Percentiles rank a stretch among this genome's conserved stretches.
These are phyloP conservation scores for Pythium oligandrum DNA, from an alignment of 352 stramenopile species.

Conservation along the genomic window DNA sequence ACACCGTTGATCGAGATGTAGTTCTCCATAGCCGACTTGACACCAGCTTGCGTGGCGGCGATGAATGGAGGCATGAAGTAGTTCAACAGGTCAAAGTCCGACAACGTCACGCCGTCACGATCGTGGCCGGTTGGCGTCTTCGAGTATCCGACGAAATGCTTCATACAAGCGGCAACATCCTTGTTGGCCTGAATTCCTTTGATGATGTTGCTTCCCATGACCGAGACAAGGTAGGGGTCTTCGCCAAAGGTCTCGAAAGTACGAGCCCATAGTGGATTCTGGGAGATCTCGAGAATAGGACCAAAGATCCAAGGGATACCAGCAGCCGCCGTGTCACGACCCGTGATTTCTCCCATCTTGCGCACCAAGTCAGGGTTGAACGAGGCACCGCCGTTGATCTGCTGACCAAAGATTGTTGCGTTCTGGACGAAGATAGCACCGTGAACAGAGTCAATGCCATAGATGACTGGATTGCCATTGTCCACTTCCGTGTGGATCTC, in stretches of 20 bases:
- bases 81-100: constrained; percentile 23
- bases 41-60: constrained; percentile 17
- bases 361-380: constrained; percentile 62
- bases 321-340: constrained; percentile 52
- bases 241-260: constrained; percentile 86
- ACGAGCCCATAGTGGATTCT: constrained; percentile 55
- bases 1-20: constrained; percentile 72
- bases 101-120: constrained; percentile 24
- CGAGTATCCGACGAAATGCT: constrained; percentile 43
- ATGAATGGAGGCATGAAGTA: constrained; percentile 19
- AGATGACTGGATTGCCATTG: constrained; percentile 44
- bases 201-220: constrained; percentile 50
- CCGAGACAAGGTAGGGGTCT: constrained; percentile 50
- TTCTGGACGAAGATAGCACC: constrained; percentile 62
- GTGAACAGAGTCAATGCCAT: constrained; percentile 69
- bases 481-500: constrained; percentile 37
- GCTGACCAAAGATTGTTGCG: constrained; percentile 61
- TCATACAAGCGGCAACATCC: constrained; percentile 43
- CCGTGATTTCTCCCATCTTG: constrained; percentile 42
- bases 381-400: constrained; percentile 68
- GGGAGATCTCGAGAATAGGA: constrained; percentile 65
- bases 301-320: constrained; percentile 80
- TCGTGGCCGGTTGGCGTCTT: constrained; percentile 31
- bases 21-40: constrained; percentile 62
- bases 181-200: constrained; percentile 30